Percentiles rank a stretch among this genome's conserved stretches.
Evolutionary conservation across 2,329 filamentous ascomycete genomes (phyloP).

Genomic region (Penicillium occitanis): DNA sequence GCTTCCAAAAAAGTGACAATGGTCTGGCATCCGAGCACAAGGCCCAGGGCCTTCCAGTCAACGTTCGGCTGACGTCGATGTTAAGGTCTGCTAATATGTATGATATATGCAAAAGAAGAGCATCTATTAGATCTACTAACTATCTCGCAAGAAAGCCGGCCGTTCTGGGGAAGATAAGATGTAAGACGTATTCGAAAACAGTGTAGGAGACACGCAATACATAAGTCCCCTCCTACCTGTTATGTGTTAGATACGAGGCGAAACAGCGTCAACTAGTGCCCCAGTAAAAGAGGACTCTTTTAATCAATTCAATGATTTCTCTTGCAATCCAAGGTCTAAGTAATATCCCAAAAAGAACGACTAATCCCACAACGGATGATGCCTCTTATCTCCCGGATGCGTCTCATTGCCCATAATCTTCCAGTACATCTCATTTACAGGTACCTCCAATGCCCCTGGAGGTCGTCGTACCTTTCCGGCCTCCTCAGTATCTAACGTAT

Average conservation of each 20-base stretch:
- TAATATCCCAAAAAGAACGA: background rate
- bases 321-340: background rate
- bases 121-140: too few relatives aligned
- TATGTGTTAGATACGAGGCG: too few relatives aligned
- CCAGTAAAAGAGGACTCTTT: too few relatives aligned
- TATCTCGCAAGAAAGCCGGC: too few relatives aligned
- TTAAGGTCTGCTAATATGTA: background rate
- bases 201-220: too few relatives aligned
- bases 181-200: too few relatives aligned
- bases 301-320: too few relatives aligned
- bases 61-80: background rate
- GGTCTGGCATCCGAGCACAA: background rate
- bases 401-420: slow-evolving; percentile 20
- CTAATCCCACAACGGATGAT: slow-evolving; percentile 19
- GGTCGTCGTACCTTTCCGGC: slow-evolving; percentile 17
- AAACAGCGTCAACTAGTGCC: too few relatives aligned
- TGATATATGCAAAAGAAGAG: background rate
- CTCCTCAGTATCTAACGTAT: slow-evolving; percentile 20
- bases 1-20: background rate
- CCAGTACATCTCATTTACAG: slow-evolving; percentile 20
- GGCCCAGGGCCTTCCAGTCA: background rate
- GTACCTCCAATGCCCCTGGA: slow-evolving; percentile 13
- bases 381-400: slow-evolving; percentile 17
- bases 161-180: too few relatives aligned
- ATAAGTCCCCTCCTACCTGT: too few relatives aligned